Conservation (phyloP, 2,329 filamentous ascomycete genomes). For the Curvularia lunata region DNA sequence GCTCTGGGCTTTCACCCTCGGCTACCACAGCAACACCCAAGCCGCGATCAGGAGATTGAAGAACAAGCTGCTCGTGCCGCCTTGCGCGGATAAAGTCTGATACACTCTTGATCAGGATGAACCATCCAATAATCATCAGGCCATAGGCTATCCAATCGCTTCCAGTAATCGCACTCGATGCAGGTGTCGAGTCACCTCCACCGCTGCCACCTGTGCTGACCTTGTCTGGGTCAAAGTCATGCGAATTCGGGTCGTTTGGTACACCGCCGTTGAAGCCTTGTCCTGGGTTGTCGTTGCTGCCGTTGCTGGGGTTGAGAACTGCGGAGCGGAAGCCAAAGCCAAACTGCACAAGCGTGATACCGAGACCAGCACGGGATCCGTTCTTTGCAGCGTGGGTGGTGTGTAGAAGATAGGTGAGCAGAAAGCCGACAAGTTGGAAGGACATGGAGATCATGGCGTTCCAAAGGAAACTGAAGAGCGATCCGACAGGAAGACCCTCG, state of each 20-base stretch:
- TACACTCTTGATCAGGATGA: conserved; percentile 91
- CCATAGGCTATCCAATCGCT: conserved; percentile 90
- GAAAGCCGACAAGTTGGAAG: conserved; percentile 95
- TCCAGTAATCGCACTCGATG: conserved; percentile 66
- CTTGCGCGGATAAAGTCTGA: conserved; percentile 88
- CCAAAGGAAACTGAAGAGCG: conserved; percentile 86
- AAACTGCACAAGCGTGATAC: conserved; percentile 94
- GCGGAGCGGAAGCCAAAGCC: conserved; percentile 90
- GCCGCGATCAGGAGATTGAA: conserved; percentile 90
- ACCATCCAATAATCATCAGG: conserved; percentile 98
- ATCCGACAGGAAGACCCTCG: conserved; percentile 91
- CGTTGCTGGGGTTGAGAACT: conserved; percentile 37
- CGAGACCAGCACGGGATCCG: conserved; percentile 90
- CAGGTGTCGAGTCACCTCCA: conserved; percentile 41
- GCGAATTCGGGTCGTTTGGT: conserved; percentile 86
- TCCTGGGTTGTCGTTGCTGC: conserved; percentile 56
- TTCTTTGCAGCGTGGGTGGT: conserved; percentile 98
- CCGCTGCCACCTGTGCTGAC: conserved; percentile 55
- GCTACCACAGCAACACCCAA: conserved; percentile 85
- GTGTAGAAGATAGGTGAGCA: conserved; percentile 96
- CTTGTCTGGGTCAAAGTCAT: conserved; percentile 80
- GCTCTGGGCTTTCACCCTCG: conserved; percentile 79
- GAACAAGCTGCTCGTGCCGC: conserved; percentile 88
- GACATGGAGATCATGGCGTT: conserved; percentile 95
- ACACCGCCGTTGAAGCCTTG: conserved; percentile 62